Percentiles rank a stretch among this genome's conserved stretches.
Evolutionary conservation across 768 basidiomycete species (phyloP).

Genomic region (Pulveroboletus frians): DNA sequence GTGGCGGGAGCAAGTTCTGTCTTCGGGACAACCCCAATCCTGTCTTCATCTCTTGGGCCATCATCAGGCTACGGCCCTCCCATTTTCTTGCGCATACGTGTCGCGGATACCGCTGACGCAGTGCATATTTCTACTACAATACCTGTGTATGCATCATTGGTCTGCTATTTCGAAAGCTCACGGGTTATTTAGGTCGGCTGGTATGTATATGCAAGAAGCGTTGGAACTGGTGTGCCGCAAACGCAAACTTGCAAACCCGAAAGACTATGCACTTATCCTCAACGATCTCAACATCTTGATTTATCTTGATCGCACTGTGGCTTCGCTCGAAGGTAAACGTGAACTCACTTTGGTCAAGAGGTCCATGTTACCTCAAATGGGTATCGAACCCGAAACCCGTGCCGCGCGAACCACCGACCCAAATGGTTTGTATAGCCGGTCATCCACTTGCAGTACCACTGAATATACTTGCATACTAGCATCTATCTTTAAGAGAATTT

Average conservation of each 20-base stretch:
- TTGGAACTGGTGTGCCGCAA: conserved; percentile 77
- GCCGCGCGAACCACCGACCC: conserved; percentile 80
- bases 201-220: conserved; percentile 97
- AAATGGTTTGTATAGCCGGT: conserved; percentile 54
- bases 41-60: conserved; percentile 67
- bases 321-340: conserved; percentile 82
- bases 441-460: neutral
- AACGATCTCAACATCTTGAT: conserved; percentile 62
- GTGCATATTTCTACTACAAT: conserved; percentile 88
- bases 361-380: conserved; percentile 68
- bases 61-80: conserved; percentile 72
- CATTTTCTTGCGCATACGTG: conserved; percentile 76
- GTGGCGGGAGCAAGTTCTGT: conserved; percentile 42
- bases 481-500: conserved; percentile 88
- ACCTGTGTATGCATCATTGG: conserved; percentile 62
- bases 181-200: conserved; percentile 53
- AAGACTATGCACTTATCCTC: conserved; percentile 79
- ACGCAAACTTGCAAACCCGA: conserved; percentile 59
- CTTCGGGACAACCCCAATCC: conserved; percentile 46
- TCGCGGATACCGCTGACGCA: conserved; percentile 75
- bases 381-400: conserved; percentile 61
- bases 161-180: neutral
- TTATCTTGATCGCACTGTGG: conserved; percentile 94
- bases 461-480: conserved; percentile 40
- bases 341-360: conserved; percentile 79